These are phyloP conservation scores for Pseudonectria buxi DNA, from an alignment of 2,329 filamentous ascomycete genomes.

Conservation along the genomic window DNA sequence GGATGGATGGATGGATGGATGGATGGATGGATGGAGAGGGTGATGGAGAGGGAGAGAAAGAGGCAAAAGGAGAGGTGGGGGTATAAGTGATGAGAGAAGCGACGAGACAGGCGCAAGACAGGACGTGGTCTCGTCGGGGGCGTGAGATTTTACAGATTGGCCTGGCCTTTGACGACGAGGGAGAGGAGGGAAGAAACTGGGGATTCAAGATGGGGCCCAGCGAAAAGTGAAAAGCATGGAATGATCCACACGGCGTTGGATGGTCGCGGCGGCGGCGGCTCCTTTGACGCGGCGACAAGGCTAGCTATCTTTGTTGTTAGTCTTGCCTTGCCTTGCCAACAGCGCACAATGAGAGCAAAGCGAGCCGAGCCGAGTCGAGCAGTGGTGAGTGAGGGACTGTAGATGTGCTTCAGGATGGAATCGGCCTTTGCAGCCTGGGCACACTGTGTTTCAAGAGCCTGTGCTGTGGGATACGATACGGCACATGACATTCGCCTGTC, in stretches of 20 bases:
- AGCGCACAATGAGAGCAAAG: constrained; percentile 8
- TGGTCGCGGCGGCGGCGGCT: constrained; percentile 6
- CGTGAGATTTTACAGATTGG: neutral
- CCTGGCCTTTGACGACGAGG: constrained; percentile 1
- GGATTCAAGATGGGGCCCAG: constrained; percentile 3
- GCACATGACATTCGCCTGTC: no score
- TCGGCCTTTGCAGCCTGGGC: no score
- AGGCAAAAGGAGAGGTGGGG: constrained; percentile 1
- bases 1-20: no score
- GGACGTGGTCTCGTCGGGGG: neutral
- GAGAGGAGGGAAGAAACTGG: constrained; percentile 6
- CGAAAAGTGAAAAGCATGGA: constrained; percentile 23
- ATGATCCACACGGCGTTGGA: constrained; percentile 18
- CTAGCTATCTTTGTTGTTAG: constrained; percentile 4
- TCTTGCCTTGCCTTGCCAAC: constrained; percentile 1
- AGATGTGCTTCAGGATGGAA: no score
- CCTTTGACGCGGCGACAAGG: constrained; percentile 11
- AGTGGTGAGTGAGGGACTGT: no score
- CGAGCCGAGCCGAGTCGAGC: constrained; percentile 5
- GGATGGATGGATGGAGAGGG: neutral
- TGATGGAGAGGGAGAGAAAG: neutral
- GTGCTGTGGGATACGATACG: no score
- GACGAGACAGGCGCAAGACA: constrained; percentile 2
- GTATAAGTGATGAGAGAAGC: constrained; percentile 1
- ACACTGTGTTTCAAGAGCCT: no score